Evolutionary conservation across 768 basidiomycete species (phyloP).

Genomic region (Mrakia hoshinonis): DNA sequence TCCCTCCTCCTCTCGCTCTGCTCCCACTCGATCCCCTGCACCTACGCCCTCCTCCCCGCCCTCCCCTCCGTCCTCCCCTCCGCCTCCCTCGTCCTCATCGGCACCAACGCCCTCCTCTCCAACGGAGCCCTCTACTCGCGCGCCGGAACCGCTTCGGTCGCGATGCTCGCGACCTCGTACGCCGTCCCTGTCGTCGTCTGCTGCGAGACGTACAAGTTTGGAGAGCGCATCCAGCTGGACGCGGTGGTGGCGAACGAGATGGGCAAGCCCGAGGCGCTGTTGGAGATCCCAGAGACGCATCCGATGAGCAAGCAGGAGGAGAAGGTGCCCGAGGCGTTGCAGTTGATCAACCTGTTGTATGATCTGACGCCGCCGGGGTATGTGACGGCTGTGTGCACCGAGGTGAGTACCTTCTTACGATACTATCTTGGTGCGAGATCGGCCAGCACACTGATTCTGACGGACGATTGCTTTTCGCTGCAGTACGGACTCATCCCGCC

Average conservation of each 20-base stretch:
- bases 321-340: slow-evolving; percentile 51
- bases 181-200: slow-evolving; percentile 91
- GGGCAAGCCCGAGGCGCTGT: slow-evolving; percentile 38
- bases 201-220: slow-evolving; percentile 98
- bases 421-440: too few relatives aligned
- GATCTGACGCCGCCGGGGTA: slow-evolving; percentile 85
- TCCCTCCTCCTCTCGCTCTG: slow-evolving; percentile 62
- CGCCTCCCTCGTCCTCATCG: slow-evolving; percentile 75
- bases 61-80: slow-evolving; percentile 52
- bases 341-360: slow-evolving; percentile 71
- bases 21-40: slow-evolving; percentile 65
- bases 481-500: slow-evolving; percentile 25
- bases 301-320: slow-evolving; percentile 30
- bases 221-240: slow-evolving; percentile 83
- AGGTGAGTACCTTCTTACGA: slow-evolving; percentile 39
- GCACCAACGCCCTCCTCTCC: slow-evolving; percentile 87
- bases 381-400: slow-evolving; percentile 93
- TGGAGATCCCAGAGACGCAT: slow-evolving; percentile 16
- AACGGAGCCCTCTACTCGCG: slow-evolving; percentile 91
- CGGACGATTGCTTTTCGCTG: neutral
- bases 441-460: neutral
- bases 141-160: slow-evolving; percentile 88
- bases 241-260: slow-evolving; percentile 93
- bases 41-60: slow-evolving; percentile 83
- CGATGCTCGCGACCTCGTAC: slow-evolving; percentile 86